A percentile compares a stretch with the other conserved stretches of the same genome.
These are phyloP conservation scores for Corynascus novoguineensis DNA, from an alignment of 495 filamentous ascomycete species.

Conservation along the genomic window DNA sequence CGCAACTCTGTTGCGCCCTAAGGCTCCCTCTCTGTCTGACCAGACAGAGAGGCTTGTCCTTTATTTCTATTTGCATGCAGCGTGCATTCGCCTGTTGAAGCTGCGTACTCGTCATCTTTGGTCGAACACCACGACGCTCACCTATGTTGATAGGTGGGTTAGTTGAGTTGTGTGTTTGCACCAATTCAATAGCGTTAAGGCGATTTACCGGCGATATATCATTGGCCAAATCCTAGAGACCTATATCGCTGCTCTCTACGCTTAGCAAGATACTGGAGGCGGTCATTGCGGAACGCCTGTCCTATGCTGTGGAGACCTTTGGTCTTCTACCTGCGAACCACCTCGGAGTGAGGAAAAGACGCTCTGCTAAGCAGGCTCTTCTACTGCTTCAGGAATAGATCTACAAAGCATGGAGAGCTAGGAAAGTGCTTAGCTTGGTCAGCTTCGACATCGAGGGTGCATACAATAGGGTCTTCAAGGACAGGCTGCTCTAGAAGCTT, in stretches of 20 bases:
- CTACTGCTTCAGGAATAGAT: constrained; percentile 7
- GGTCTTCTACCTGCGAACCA: neutral
- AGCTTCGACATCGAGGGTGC: constrained; percentile 10
- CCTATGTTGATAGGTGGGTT: no score
- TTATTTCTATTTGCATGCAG: no score
- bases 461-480: constrained; percentile 8
- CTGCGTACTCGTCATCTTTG: no score
- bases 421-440: constrained; percentile 4
- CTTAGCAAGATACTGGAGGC: neutral
- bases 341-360: neutral
- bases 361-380: neutral
- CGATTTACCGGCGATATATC: no score
- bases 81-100: no score
- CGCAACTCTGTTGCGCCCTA: no score
- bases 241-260: neutral
- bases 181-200: no score
- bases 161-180: no score
- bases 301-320: neutral
- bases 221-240: constrained; percentile 8
- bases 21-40: no score
- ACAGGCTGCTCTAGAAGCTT: constrained; percentile 1
- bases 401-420: constrained; percentile 7
- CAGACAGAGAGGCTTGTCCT: no score
- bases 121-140: no score
- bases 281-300: neutral